phyloP scores from a whole-genome alignment of 2,329 filamentous ascomycete species.

The Albifimbria verrucaria region DNA sequence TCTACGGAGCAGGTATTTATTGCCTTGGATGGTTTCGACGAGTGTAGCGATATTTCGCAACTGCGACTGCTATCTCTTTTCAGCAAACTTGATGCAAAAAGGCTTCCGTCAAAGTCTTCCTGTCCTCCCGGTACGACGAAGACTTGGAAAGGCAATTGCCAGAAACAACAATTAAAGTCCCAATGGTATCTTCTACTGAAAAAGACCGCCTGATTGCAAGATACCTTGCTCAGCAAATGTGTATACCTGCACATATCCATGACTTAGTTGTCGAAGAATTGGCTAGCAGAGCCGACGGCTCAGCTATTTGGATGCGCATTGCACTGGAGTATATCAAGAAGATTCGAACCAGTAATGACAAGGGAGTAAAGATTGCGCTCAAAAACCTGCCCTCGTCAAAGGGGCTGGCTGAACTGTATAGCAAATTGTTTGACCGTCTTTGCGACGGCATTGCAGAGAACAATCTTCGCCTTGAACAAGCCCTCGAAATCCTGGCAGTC shows the following conservation, averaged over 20 bases:
- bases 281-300: conserved; percentile 5
- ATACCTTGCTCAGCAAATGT: not conserved
- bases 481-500: conserved; percentile 5
- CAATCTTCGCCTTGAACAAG: not conserved
- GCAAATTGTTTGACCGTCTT: conserved; percentile 2
- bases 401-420: conserved; percentile 5
- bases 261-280: not conserved
- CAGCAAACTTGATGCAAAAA: not conserved
- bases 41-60: not conserved
- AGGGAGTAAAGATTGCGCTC: not conserved
- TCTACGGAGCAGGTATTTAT: not conserved
- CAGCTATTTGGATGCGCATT: conserved; percentile 8
- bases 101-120: conserved; percentile 2
- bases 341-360: not conserved
- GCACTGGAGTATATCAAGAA: conserved; percentile 4
- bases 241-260: conserved; percentile 1
- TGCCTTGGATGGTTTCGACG: not conserved
- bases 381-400: conserved; percentile 1
- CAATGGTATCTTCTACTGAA: not conserved
- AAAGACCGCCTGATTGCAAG: not conserved
- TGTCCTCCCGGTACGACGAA: conserved; percentile 3
- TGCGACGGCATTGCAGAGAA: conserved; percentile 1
- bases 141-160: conserved; percentile 1
- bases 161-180: not conserved
- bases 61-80: not conserved